Base-by-base conservation (phyloP, 148 eudicot genomes). In the Chenopodium berlandieri region DNA sequence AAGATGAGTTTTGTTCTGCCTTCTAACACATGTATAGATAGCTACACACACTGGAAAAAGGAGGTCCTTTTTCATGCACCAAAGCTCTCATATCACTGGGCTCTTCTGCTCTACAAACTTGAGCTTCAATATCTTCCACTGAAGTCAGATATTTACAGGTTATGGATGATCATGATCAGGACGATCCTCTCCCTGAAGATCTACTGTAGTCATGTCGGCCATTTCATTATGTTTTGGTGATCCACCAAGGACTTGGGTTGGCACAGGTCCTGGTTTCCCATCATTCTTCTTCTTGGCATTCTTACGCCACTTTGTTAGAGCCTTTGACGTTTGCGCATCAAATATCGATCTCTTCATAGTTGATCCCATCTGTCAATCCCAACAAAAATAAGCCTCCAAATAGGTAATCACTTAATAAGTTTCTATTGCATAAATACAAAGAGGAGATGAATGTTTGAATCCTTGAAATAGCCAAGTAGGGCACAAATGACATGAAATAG, bases 321-420 rank as follows among this genome's bases (percentile, higher is more conserved):
- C 97, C 84, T 92, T 91, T 48, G 94, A 87, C 4, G 99, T 96
- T 86, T 96, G 94, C 37, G 91, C 99, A 31, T 96, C 99, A 60
- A 96, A 96, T 10, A 96, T 90, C 4, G 98, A 87, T 81, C 84
- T 87, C 85, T 96, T 96, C 97, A 96, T 96, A 17, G 84, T 87
- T 79, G 98, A 94, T 81, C 99, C 99, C 99, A 96, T 96, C 99
- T 95, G 85, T 46, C 75, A 37, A 58, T 22, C 17, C 40, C 52
- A 54, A 32, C 23, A 70, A 14, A 54, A 76, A 66, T 19, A 83
- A 20, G 9, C 30, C 50, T 7, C 14, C 47, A 30, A 77, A 37
- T 2, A 56, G 62, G 62, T 4, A 56, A 14, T 19, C 62, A 56
- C 17, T 56, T 56, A 14, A 17, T 19, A 16, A 14, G 62, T 56